Evolutionary conservation across 768 basidiomycete species (phyloP), one percentile per base, ranked within the genome.

Genomic region (Mycena albidolilacea): DNA sequence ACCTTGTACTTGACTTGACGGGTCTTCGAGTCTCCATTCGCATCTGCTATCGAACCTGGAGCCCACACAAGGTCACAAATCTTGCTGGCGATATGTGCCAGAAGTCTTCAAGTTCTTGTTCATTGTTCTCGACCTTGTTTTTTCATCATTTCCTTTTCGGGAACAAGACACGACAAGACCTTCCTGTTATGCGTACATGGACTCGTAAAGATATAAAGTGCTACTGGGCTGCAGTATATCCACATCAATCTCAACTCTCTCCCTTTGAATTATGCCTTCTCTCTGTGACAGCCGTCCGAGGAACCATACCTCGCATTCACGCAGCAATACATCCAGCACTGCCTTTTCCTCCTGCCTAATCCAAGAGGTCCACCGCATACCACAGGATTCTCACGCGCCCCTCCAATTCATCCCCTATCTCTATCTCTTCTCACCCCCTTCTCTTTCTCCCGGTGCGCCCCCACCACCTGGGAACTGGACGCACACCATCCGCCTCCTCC

Each of bases 321-420:
- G 30, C 19, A 54, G 30, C 15, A 7, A 41, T 12, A 14, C 48
- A 19, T 10, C 46, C 17, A 9, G 2, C 41, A 43, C 58, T 21
- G 15, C 30, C 23, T 30, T 30, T 30, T 30, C 39, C 10, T 11
- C 58, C 30, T 15, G 7, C 58, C 39, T 44, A 15, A 61, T 69
- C 52, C 21, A 69, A 19, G 68, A 63, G 14, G 52, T 69, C n/a
- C 60, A 60, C 5, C 62, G 63, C 19, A 59, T 52, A 8, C 50
- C 68, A 7, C 52, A 38, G 9, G 63, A 44, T 41, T 23, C 64
- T n/a, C 50, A 38, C 11, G 46, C 37, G 9, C 64, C 73, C 15
- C 74, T 67, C 39, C 70, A 75, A 38, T 67, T 75, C 38, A 39
- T 75, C 35, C 71, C 75, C 10, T 72, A 75, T 52, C 71, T 75